Conservation (phyloP, 2,329 filamentous ascomycete genomes). For the Diaporthe batatas region DNA sequence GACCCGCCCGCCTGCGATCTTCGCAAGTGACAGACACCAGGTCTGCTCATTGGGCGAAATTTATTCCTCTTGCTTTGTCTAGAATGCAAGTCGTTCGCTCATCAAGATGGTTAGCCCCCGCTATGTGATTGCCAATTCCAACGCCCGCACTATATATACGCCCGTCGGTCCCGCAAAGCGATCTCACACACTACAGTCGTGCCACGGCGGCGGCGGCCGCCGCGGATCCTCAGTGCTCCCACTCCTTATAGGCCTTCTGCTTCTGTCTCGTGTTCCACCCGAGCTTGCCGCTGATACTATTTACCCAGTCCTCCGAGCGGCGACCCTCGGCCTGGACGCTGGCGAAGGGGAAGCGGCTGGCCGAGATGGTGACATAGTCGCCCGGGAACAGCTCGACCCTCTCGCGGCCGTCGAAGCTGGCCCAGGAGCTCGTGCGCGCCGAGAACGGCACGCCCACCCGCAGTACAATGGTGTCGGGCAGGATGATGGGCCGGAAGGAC, state of each 20-base stretch:
- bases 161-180: neutral
- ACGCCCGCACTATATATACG: neutral
- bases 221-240: constrained; percentile 48
- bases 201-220: no score
- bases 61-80: neutral
- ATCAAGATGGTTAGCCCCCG: neutral
- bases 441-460: constrained; percentile 95
- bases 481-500: constrained; percentile 94
- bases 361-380: constrained; percentile 88
- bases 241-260: constrained; percentile 73
- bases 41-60: neutral
- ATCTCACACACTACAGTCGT: neutral
- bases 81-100: neutral
- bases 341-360: constrained; percentile 84
- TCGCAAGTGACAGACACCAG: neutral
- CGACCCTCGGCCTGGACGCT: constrained; percentile 78
- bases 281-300: constrained; percentile 82
- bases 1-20: neutral
- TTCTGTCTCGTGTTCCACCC: constrained; percentile 86
- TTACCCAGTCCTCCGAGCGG: constrained; percentile 83
- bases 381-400: constrained; percentile 82
- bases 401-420: constrained; percentile 96
- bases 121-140: neutral
- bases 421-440: constrained; percentile 90
- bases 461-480: constrained; percentile 95